Base-by-base conservation (phyloP, 176 grass and related monocot genomes). In the Echinochloa phyllopogon region DNA sequence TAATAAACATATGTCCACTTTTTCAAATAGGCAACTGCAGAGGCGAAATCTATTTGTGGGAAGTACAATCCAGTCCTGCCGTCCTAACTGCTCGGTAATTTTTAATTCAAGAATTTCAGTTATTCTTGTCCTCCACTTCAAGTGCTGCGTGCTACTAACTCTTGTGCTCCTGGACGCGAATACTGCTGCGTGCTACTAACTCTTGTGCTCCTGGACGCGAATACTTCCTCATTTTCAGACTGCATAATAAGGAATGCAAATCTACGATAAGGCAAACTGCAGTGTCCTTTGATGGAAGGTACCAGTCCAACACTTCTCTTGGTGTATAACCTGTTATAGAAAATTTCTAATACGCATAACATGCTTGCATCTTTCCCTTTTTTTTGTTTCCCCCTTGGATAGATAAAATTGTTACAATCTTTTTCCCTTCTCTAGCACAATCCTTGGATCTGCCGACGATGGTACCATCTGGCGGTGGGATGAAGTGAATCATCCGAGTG, bases 281-380 rank as follows among this genome's bases (percentile, higher is more conserved):
- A 49, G 67, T 94, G 20, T 96, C 93, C 1, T 90, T 86, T 78
- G 91, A 98, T 81, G 93, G 91, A 94, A 96, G 96, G 93, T 98
- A 89, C 72, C 38, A 20, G 12, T 74, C 41, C 8, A n/a, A 14
- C 9, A 11, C 45, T 48, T 17, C 2, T 60, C 43, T 18, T 69
- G 36, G 84, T 36, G 4, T 52, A 20, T 74, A 7, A 8, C 25
- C 74, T 37, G 24, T 17, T 82, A 3, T 65, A 74, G 17, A 73
- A 18, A 33, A 14, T 72, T 14, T 72, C 12, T 3, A 17, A 0
- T 4, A 24, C 23, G 18, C 58, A 44, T 57, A n/a, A 40, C 38
- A 0, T 43, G 3, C 45, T 29, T 49, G 2, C 1, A 62, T 8
- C 42, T 36, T 52, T 36, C 38, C 8, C 52, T 44, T 24, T 53